Base-by-base conservation (phyloP, 164 flowering plant genomes). In the Nymphaea thermarum region DNA sequence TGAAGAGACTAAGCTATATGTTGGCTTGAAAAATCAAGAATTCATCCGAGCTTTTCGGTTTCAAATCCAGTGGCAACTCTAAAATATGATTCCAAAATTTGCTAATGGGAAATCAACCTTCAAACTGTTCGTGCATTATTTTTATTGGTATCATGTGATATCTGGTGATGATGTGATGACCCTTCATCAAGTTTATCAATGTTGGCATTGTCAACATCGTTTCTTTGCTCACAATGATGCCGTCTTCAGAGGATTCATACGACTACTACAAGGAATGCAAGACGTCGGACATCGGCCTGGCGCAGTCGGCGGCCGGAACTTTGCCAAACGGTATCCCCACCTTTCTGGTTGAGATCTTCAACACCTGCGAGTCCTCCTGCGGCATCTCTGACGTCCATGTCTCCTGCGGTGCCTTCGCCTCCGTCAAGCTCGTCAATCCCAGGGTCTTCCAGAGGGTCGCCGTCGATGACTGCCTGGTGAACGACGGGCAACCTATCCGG, bases 351-450 rank as follows among this genome's bases (percentile, higher is more conserved):
- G 57, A 66, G 60, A 66, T 66, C 67, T 44, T 17, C 57, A 45
- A 42, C 67, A 65, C 67, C 12, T 65, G 67, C 67, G 11, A 6
- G 42, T 65, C 67, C 6, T 18, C 2, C 2, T 66, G 67, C 43
- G 42, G 42, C 43, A 44, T 66, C 67, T 25, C 42, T 8, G 57
- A 45, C 43, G 59, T 66, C 6, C 67, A 66, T 55, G 67, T 66
- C 57, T 66, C 67, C 3, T 66, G 68, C 11, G 68, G 62, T 59
- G 44, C 15, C 11, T 66, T 66, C 15, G 62, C 68, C 10, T 66
- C 68, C 0, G 68, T 17, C 1, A 66, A 66, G 62, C 5, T 66
- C 11, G 68, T 66, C 44, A 66, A 66, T 2, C 68, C 68, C 14
- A 55, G 60, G n/a, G n/a, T 55, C 10, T 67, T 67, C 62, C n/a